phyloP scores from a whole-genome alignment of 208 protist species.

The Herpetomonas tarakana region DNA sequence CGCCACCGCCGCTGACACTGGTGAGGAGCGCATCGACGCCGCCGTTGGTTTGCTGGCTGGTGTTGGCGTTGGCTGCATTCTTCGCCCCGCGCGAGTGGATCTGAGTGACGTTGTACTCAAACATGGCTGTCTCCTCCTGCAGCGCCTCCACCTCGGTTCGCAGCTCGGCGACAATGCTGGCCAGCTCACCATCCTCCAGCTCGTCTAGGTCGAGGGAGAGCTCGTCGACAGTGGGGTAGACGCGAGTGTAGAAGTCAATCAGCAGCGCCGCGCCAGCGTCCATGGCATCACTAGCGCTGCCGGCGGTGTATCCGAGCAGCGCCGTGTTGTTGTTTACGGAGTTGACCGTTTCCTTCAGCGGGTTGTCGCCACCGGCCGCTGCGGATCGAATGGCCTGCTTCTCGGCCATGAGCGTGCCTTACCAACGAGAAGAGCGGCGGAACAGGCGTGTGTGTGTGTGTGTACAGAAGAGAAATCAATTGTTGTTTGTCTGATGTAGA shows the following conservation, averaged over 20 bases:
- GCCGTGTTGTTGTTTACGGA: slow-evolving; percentile 1
- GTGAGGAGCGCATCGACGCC: no score
- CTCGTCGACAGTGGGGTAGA: slow-evolving; percentile 54
- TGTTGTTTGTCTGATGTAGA: no score
- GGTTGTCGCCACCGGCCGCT: neutral
- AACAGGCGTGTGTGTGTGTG: no score
- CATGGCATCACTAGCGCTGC: neutral
- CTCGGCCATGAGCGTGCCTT: no score
- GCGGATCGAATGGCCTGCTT: no score
- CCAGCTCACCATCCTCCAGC: slow-evolving; percentile 36
- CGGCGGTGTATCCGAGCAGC: neutral
- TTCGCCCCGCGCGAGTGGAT: neutral
- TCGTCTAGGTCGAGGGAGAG: slow-evolving; percentile 25
- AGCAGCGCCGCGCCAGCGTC: slow-evolving; percentile 24
- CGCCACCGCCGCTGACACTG: neutral
- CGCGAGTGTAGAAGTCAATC: slow-evolving; percentile 56
- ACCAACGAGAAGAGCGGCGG: no score
- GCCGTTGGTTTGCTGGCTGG: neutral
- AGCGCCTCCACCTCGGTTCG: slow-evolving; percentile 63
- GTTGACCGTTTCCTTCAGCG: neutral
- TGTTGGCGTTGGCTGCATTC: neutral
- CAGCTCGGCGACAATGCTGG: slow-evolving; percentile 52
- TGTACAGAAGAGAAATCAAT: no score
- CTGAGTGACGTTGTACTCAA: slow-evolving; percentile 18
- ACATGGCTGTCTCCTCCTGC: slow-evolving; percentile 52